Evolutionary conservation across 805 yeast genomes (phyloP), one percentile per base, ranked within the genome.

Genomic region (Yarrowia keelungensis): DNA sequence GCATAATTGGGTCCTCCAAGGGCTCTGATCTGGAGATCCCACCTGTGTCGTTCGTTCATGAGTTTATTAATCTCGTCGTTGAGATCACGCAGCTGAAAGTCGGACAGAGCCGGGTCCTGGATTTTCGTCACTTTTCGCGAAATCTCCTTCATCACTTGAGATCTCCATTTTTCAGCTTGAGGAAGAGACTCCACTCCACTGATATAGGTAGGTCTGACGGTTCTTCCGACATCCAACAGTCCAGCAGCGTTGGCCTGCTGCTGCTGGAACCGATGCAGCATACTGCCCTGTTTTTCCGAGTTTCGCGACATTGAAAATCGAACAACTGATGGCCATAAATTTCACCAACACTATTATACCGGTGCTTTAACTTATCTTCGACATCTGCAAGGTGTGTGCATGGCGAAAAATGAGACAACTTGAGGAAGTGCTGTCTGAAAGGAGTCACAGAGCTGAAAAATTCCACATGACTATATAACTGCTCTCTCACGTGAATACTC

Each of bases 1-100:
- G 85, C 74, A 74, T 87, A 87, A 75, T 90, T 89, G 2, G 90
- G 87, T 0, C 97, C 97, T 1, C 94, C 94, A 0, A 92, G 79
- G 10, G 85, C 82, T 67, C 81, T 81, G 51, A 92, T 88, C 69
- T 87, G 89, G 70, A 86, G 79, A 71, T 92, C 97, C 97, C 97
- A 93, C 0, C 89, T 86, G 47, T 84, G 76, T 71, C 87, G 86
- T 76, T 92, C 97, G 41, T 83, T 81, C 77, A 89, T 80, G 12
- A 90, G 78, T 67, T 84, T 84, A 74, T 91, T 92, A 68, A 91
- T 77, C 56, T 85, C 85, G 72, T 91, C 97, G 74, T 92, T 93
- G 36, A 90, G 75, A 47, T 88, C 93, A 56, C 95, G 79, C 1
- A 93, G 77, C 72, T 88, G 89, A 41, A 78, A 78, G 36, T 88